A percentile compares a stretch with the other conserved stretches of the same genome.
Evolutionary conservation across 768 basidiomycete genomes (phyloP).

Genomic region (Mycena polygramma): DNA sequence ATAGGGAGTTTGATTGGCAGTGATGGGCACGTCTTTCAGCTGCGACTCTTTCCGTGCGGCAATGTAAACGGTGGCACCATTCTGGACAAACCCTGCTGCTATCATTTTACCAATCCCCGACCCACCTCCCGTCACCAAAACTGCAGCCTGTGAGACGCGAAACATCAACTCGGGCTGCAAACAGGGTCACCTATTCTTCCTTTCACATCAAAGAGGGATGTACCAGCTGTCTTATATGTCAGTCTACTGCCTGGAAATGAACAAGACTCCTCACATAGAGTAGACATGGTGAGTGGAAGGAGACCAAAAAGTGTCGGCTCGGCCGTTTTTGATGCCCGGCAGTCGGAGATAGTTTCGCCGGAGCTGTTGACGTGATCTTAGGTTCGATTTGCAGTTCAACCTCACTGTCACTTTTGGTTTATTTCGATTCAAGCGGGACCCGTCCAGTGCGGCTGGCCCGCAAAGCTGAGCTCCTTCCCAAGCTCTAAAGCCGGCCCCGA

Average conservation of each 20-base stretch:
- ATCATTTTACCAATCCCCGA: constrained; percentile 80
- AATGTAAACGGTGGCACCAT: constrained; percentile 58
- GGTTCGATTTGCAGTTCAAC: background rate
- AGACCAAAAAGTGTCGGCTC: background rate
- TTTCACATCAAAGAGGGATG: constrained; percentile 61
- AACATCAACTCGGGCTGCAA: background rate
- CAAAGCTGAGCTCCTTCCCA: too few relatives aligned
- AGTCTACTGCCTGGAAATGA: background rate
- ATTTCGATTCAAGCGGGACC: too few relatives aligned
- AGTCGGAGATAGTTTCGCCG: background rate
- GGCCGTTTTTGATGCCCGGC: background rate
- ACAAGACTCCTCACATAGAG: constrained; percentile 11
- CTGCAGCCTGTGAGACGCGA: constrained; percentile 44
- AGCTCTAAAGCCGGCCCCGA: too few relatives aligned
- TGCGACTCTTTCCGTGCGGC: constrained; percentile 50
- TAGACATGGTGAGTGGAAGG: constrained; percentile 25
- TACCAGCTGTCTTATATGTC: constrained; percentile 8
- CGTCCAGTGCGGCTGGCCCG: too few relatives aligned
- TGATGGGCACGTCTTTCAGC: constrained; percentile 31
- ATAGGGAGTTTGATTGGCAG: too few relatives aligned
- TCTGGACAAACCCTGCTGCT: constrained; percentile 71
- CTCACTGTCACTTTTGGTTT: too few relatives aligned
- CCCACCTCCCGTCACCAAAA: constrained; percentile 76
- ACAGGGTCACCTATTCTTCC: constrained; percentile 49
- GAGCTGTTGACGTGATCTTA: background rate